Conservation (phyloP, 2,329 filamentous ascomycete genomes). For the Fusarium protoensiforme region DNA sequence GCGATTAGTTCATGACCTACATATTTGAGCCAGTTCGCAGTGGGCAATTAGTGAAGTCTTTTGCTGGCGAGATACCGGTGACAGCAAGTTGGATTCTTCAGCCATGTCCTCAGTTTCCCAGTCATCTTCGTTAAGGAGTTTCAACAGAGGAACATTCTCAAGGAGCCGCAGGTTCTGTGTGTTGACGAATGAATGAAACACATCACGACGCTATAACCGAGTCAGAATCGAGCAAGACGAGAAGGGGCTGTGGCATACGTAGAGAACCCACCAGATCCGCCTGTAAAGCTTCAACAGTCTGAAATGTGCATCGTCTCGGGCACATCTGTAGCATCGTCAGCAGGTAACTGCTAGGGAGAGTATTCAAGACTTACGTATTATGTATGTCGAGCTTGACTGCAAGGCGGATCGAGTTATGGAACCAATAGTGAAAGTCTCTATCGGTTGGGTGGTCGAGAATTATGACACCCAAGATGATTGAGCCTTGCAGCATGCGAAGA, state of each 20-base stretch:
- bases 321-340: neutral
- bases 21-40: slow-evolving; percentile 17
- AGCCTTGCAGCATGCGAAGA: slow-evolving; percentile 20
- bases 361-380: neutral
- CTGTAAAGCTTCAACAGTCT: slow-evolving; percentile 6
- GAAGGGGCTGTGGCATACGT: slow-evolving; percentile 4
- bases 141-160: neutral
- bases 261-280: slow-evolving; percentile 32
- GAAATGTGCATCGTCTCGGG: neutral
- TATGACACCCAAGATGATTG: slow-evolving; percentile 10
- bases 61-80: neutral
- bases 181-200: slow-evolving; percentile 25
- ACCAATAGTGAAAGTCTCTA: slow-evolving; percentile 34
- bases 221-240: fast-evolving
- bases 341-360: fast-evolving
- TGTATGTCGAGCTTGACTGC: slow-evolving; percentile 9
- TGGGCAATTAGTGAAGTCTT: slow-evolving; percentile 13
- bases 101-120: slow-evolving; percentile 20
- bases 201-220: slow-evolving; percentile 1
- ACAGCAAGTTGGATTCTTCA: neutral
- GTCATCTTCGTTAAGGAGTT: slow-evolving; percentile 1
- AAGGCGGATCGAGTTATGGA: slow-evolving; percentile 27
- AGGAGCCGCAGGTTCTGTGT: slow-evolving; percentile 3
- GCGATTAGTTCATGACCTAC: neutral
- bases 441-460: slow-evolving; percentile 26